Evolutionary conservation across 78 protist genomes (phyloP), one percentile per base, ranked within the genome.

Genomic region (Pigoraptor vietnamica): DNA sequence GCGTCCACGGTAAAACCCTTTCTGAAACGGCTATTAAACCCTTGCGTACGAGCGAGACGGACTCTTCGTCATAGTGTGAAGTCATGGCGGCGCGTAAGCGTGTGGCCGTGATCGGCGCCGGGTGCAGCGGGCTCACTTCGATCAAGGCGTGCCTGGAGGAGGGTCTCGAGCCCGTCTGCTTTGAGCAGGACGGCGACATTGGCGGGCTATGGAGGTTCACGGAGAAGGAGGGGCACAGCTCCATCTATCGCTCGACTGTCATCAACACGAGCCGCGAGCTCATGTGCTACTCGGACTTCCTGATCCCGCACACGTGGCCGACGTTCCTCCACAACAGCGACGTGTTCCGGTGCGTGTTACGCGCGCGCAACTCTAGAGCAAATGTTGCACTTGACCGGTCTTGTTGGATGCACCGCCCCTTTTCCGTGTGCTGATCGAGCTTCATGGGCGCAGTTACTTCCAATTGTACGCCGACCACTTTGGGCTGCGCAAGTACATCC

Each of bases 41-140:
- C n/a, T n/a, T n/a, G n/a, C n/a, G n/a, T n/a, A n/a, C n/a, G n/a
- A n/a, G n/a, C n/a, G n/a, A n/a, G n/a, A n/a, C n/a, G n/a, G n/a
- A n/a, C n/a, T n/a, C n/a, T n/a, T n/a, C n/a, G n/a, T n/a, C n/a
- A n/a, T n/a, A n/a, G n/a, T n/a, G n/a, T n/a, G n/a, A n/a, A n/a
- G n/a, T n/a, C 35, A 79, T 79, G 84, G 32, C 84, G 34, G n/a
- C n/a, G n/a, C n/a, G n/a, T n/a, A 79, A 79, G 14, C 87, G 87
- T 37, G 89, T 87, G 6, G n/a, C 24, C 23, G 32, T 87, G 48
- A 39, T 87, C 25, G 89, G 89, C 35, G 89, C 89, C 36, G 89
- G 89, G 24, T 21, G 37, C 56, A 24, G 35, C 56, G 89, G 89
- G 1, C 89, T 87, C 34, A 19, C 34, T 23, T 1, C 89, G 2